These are phyloP conservation scores for Phalaenopsis equestris DNA, from an alignment of 106 monocot species.

Conservation along the genomic window DNA sequence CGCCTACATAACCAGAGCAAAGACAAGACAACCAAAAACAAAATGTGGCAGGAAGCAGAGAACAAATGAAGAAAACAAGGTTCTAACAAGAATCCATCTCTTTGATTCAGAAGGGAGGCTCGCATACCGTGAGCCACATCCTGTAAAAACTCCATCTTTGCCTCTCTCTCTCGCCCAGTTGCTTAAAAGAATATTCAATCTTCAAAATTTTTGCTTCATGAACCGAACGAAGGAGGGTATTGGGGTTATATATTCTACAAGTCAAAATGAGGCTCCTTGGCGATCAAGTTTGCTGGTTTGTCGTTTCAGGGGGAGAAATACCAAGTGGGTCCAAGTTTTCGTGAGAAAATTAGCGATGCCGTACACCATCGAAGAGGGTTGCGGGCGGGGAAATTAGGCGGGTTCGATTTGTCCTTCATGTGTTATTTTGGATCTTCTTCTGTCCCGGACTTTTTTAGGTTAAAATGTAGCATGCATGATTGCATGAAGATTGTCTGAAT, in stretches of 20 bases:
- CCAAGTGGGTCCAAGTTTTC: background rate
- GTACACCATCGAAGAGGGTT: too few species aligned
- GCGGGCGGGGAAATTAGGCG: too few species aligned
- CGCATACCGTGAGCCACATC: background rate
- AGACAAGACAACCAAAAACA: constrained; percentile 30
- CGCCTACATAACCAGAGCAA: constrained; percentile 25
- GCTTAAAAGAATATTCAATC: background rate
- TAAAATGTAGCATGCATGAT: too few species aligned
- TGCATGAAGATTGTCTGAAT: too few species aligned
- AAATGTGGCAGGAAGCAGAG: constrained; percentile 46
- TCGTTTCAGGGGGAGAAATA: background rate
- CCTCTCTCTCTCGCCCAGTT: background rate
- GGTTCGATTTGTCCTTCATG: too few species aligned
- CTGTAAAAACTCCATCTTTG: background rate
- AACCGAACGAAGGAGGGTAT: background rate
- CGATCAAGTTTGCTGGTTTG: background rate
- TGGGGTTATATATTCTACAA: background rate
- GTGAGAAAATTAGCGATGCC: too few species aligned
- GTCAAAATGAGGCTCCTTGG: background rate
- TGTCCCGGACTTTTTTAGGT: too few species aligned
- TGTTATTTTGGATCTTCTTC: too few species aligned
- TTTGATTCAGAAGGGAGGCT: background rate
- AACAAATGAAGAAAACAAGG: constrained; percentile 33
- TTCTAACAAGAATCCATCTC: constrained; percentile 17
- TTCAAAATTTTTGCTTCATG: background rate